Percentiles rank a stretch among this genome's conserved stretches.
Conservation (phyloP, 768 basidiomycete genomes). For the Pleurotus sapidus region DNA sequence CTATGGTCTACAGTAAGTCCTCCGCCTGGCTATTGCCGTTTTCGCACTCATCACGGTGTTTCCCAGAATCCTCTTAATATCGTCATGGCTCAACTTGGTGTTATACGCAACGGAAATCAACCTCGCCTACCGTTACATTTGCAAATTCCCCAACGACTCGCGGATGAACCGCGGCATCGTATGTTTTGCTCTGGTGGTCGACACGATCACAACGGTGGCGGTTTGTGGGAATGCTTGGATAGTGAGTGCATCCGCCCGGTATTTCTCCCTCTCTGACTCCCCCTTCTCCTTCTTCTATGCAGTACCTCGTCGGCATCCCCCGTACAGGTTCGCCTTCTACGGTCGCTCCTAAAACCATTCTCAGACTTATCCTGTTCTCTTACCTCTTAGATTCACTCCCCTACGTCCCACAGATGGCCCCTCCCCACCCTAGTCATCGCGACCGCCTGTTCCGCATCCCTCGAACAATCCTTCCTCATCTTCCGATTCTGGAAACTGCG, state of each 20-base stretch:
- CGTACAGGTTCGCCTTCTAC: too few species aligned
- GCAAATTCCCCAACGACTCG: background rate
- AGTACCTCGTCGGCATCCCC: background rate
- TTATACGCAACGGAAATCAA: conserved; percentile 10
- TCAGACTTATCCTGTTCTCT: background rate
- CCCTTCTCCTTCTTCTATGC: background rate
- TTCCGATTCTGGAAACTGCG: conserved; percentile 10
- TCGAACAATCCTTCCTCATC: conserved; percentile 14
- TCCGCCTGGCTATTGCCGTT: too few species aligned
- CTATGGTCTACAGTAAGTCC: too few species aligned
- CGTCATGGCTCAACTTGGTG: conserved; percentile 14
- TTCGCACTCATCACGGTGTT: too few species aligned
- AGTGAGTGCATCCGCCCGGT: conserved; percentile 2
- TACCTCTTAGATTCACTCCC: background rate
- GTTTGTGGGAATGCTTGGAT: conserved; percentile 9
- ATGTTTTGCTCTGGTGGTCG: background rate
- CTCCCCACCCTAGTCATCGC: conserved; percentile 7
- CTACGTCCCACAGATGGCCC: conserved; percentile 6
- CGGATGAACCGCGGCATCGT: conserved; percentile 7
- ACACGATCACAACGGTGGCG: conserved; percentile 9
- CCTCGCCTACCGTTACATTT: conserved; percentile 6
- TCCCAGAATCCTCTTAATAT: conserved; percentile 7
- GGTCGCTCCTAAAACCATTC: too few species aligned
- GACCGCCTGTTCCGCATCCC: conserved; percentile 5
- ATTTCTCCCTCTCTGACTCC: background rate